Evolutionary conservation across 345 rosid species (phyloP).

Genomic region (Euclidium syriacum): DNA sequence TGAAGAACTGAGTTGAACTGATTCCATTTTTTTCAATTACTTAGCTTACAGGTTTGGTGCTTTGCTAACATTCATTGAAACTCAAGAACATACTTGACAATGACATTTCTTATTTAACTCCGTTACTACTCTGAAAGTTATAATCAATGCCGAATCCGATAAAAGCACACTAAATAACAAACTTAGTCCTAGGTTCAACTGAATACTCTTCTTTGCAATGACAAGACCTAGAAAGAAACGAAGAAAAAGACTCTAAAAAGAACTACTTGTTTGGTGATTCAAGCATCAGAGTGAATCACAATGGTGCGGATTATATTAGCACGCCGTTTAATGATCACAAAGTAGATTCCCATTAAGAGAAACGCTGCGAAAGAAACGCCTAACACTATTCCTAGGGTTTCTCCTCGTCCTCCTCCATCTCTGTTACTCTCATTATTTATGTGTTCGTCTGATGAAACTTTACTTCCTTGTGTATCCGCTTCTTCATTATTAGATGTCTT

Average conservation of each 20-base stretch:
- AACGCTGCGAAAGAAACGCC: slow-evolving; percentile 16
- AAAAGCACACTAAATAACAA: too few relatives aligned
- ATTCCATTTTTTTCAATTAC: too few relatives aligned
- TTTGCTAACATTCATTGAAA: too few relatives aligned
- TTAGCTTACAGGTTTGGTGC: too few relatives aligned
- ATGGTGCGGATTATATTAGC: slow-evolving; percentile 17
- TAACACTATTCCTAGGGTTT: slow-evolving; percentile 16
- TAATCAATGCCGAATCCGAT: too few relatives aligned
- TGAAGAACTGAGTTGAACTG: too few relatives aligned
- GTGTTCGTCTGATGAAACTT: slow-evolving; percentile 28
- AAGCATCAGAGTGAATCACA: slow-evolving; percentile 22
- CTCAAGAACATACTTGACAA: too few relatives aligned
- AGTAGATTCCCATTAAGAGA: slow-evolving; percentile 10
- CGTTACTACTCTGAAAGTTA: too few relatives aligned
- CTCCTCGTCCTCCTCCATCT: slow-evolving; percentile 21
- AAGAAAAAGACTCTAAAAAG: neutral
- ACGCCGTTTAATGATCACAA: slow-evolving; percentile 26
- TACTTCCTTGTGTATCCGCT: slow-evolving; percentile 32
- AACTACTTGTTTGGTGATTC: neutral
- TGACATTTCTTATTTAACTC: too few relatives aligned
- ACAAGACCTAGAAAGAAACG: neutral
- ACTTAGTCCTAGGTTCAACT: too few relatives aligned
- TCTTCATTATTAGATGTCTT: slow-evolving; percentile 39
- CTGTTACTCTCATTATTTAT: slow-evolving; percentile 6
- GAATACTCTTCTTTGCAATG: too few relatives aligned